phyloP scores from a whole-genome alignment of 352 stramenopile species.

The Pythium brassicae region DNA sequence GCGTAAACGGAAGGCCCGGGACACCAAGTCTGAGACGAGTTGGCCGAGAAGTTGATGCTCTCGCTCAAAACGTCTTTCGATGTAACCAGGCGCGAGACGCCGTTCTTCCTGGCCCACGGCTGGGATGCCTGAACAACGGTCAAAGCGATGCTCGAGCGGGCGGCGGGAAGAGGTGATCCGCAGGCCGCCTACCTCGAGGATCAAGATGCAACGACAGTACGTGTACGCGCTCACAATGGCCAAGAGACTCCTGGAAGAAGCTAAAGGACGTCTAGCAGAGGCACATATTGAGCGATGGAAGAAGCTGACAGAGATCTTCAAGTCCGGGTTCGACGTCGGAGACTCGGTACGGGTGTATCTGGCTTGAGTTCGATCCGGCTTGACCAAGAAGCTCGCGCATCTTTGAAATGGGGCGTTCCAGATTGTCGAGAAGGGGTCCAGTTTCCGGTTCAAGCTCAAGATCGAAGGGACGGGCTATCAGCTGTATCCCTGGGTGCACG shows the following conservation, averaged over 20 bases:
- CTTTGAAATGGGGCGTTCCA: constrained; percentile 20
- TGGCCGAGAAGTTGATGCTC: constrained; percentile 21
- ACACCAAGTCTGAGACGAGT: constrained; percentile 28
- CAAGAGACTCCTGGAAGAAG: background rate
- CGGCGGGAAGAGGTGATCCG: background rate
- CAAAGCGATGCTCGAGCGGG: background rate
- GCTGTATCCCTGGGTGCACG: constrained; percentile 17
- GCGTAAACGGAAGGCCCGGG: constrained; percentile 16
- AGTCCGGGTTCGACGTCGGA: background rate
- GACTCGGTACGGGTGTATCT: constrained; percentile 5
- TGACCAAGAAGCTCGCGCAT: constrained; percentile 16
- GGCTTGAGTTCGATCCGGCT: background rate
- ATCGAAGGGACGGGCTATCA: constrained; percentile 1
- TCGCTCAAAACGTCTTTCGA: constrained; percentile 18
- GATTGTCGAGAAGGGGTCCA: constrained; percentile 13
- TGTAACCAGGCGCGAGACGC: constrained; percentile 5
- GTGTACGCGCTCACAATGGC: constrained; percentile 1
- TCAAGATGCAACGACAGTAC: constrained; percentile 3
- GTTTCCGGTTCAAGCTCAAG: constrained; percentile 11
- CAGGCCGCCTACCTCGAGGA: constrained; percentile 8
- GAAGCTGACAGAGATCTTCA: background rate
- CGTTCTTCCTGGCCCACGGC: constrained; percentile 16
- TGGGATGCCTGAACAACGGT: constrained; percentile 15
- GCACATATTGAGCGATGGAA: background rate
- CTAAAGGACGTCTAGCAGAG: background rate